Evolutionary conservation across 2,329 filamentous ascomycete species (phyloP), one percentile per base, ranked within the genome.

Genomic region (Fusarium tuaranense): DNA sequence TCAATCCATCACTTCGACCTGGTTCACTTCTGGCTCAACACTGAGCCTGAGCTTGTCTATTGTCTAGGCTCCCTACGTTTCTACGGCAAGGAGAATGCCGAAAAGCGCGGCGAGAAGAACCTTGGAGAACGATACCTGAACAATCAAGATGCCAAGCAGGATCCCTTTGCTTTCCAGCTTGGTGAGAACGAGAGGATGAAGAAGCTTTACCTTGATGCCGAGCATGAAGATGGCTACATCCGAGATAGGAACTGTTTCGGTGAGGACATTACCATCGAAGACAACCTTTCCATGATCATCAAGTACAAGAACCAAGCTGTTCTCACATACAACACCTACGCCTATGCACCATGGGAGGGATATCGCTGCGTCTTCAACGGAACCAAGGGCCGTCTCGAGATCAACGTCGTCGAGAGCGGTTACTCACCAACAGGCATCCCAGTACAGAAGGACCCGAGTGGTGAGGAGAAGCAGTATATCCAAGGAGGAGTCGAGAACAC

Each of bases 201-300:
- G 81, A 86, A 84, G 22, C 83, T 91, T 82, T 92, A 91, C 71
- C 84, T 90, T 0, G 88, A 91, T 30, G 90, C 90, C 0, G 90
- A 92, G 83, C 87, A 91, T 69, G 90, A 92, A 75, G 90, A 92
- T 72, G 86, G 85, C 1, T 92, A 92, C 69, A 86, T 88, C 66
- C 87, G 90, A 1, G 90, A 92, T 74, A 89, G 91, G 77, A 90
- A 87, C 73, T 89, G 91, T 4, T 92, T 92, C 62, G 85, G 88
- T 0, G 90, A 92, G 69, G 90, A 89, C 0, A 90, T 92, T 64
- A 90, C 85, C 68, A 92, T 92, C 69, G 90, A 92, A 79, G 90
- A 92, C 75, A 92, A 89, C 2, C 88, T 92, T 84, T 89, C 85
- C 39, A 82, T 92, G 65, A 83, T 92, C 61, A 87, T 92, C 36